Evolutionary conservation across 441 rosid genomes (phyloP).

Genomic region (Gossypium schwendimanii): DNA sequence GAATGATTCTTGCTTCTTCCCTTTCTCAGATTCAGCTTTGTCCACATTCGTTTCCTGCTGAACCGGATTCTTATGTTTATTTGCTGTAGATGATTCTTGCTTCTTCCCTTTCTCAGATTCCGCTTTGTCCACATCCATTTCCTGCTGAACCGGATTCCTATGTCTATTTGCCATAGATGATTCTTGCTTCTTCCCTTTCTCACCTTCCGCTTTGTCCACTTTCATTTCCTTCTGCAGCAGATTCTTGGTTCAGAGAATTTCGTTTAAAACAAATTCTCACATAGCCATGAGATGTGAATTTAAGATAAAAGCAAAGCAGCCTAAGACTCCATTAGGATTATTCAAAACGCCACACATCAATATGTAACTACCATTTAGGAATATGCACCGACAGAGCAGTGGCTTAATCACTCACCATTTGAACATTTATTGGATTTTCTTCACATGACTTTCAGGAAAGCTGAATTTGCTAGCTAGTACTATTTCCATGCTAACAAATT

Average conservation of each 20-base stretch:
- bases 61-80: constrained; percentile 16
- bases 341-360: neutral
- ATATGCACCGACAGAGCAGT: neutral
- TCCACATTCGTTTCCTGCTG: constrained; percentile 30
- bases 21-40: constrained; percentile 30
- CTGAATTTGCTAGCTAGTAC: neutral
- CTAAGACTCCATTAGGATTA: neutral
- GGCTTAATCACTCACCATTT: neutral
- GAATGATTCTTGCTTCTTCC: constrained; percentile 29
- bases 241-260: constrained; percentile 11
- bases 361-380: no score
- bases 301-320: neutral
- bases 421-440: neutral
- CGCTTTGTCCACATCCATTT: constrained; percentile 27
- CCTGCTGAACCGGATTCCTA: constrained; percentile 22
- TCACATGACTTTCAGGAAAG: neutral
- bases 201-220: constrained; percentile 31
- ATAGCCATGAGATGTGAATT: neutral
- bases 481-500: constrained; percentile 1
- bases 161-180: constrained; percentile 24
- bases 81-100: constrained; percentile 24
- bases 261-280: neutral
- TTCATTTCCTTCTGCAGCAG: constrained; percentile 26
- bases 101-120: constrained; percentile 32
- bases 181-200: constrained; percentile 32